Evolutionary conservation across 176 grass and related monocot genomes (phyloP), one percentile per base, ranked within the genome.

Genomic region (Tuctoria greenei): DNA sequence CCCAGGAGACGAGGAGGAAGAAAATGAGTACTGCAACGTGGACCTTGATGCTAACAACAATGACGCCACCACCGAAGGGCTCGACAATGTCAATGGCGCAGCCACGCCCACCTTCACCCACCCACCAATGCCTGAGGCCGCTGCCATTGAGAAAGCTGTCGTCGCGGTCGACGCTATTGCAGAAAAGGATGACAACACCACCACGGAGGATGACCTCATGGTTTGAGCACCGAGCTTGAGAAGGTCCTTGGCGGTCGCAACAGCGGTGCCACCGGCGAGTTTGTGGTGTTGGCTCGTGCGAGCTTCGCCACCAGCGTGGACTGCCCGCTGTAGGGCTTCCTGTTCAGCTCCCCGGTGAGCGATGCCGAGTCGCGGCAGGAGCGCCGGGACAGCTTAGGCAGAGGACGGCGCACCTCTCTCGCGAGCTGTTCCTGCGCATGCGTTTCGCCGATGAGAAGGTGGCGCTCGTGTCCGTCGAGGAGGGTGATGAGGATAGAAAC

Each of bases 361-460:
- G n/a, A n/a, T n/a, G n/a, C n/a, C n/a, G n/a, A n/a, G n/a, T n/a
- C n/a, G n/a, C n/a, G n/a, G n/a, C n/a, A n/a, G n/a, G n/a, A n/a
- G 2, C 75, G 84, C 43, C 35, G 43, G 7, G 69, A 87, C 1
- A 71, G 36, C 49, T 24, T n/a, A 10, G 86, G 66, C 72, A 82
- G 66, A 69, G 82, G 86, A 12, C 75, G 88, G 60, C 83, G 96
- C 42, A 90, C 89, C n/a, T 99, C 96, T 4, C 96, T 99, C 16
- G 96, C 2, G 96, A 99, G 83, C 73, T 99, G 61, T 99, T 99
- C 82, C 82, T 99, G 92, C 93, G 81, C 21, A 95, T 83, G 47
- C 82, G 89, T 60, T 92, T 99, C 55, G 4, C 80, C 11, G 92
- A 99, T 18, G 73, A 80, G 69, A 93, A 99, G 84, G 60, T 60